Base-by-base conservation (phyloP, 768 basidiomycete species). In the Pisolithus tinctorius region DNA sequence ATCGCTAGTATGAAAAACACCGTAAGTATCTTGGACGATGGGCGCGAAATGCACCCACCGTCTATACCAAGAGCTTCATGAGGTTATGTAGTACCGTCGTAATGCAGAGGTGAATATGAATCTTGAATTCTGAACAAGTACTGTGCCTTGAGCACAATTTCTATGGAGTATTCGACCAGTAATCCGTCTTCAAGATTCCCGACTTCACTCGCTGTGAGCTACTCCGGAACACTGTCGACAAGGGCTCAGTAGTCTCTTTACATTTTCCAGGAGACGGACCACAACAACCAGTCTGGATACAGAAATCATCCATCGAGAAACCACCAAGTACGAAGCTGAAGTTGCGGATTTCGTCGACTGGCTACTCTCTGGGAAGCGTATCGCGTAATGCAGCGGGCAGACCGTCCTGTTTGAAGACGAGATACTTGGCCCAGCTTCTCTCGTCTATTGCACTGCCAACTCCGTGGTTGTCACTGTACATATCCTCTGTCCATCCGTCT, bases 261-360 rank as follows among this genome's bases (percentile, higher is more conserved):
- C 47, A 50, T 53, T 40, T 61, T 10, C 60, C 62, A 49, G 58
- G 62, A 31, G 31, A 46, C 23, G 11, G 44, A 37, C 56, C 63
- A 41, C 60, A 71, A 29, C 75, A 77, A 49, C 75, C 84, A 29
- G 74, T 84, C 6, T 85, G 83, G 84, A 53, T 86, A 6, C 76
- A 84, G 54, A 75, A 82, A 50, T 67, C 75, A 36, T 71, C 75
- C 8, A 60, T 84, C 42, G 82, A 85, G 26, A 54, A 54, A 60
- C 9, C 51, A 67, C 60, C 36, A 64, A 63, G 13, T 58, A 66
- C 40, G 57, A 64, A 42, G 51, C 58, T 16, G 68, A 71, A 48
- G 69, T 76, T 13, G 62, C 69, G 11, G 49, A 59, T 26, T 72
- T 77, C 60, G 58, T 77, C 36, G 56, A 65, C 11, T 58, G 58